Base-by-base conservation (phyloP, 1,139 yeast species). In the Casaregolazyma suthepensis region DNA sequence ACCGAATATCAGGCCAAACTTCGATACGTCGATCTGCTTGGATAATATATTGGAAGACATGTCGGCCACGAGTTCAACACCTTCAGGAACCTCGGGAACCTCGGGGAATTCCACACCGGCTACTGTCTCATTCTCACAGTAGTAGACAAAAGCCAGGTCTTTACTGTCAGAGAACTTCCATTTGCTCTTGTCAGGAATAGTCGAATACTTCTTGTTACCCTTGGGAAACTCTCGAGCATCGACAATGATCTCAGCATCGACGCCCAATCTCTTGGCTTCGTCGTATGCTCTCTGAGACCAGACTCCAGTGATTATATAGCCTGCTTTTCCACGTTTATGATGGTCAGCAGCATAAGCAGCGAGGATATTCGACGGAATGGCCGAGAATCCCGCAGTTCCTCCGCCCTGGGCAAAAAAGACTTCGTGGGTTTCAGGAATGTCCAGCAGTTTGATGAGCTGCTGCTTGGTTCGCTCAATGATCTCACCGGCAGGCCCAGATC, bases 331-430 rank as follows among this genome's bases (percentile, higher is more conserved):
- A 56, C 75, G 77, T 63, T 80, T 81, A 43, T 69, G 69, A 23
- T 84, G 78, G 65, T 77, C 83, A 61, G 77, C 78, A 48, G 87
- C 88, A 68, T 79, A 80, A 45, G 85, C 76, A 35, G 96, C 96
- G 58, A 85, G 71, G 72, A 93, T 71, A 68, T 93, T 93, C 63
- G 93, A 82, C 15, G 88, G 91, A 54, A 89, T 78, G 7, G 96
- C 81, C 5, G 98, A 87, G 65, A 93, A 93, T 5, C 96, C 98
- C 43, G 90, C 86, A 51, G 98, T 91, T 57, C 98, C 99, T 57
- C 99, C 99, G 58, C 99, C 98, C 74, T 93, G 99, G 73, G 91
- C 73, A 73, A 91, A 93, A 67, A 93, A 84, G 1, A 91, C 93
- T 67, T 90, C 98, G 68, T 93, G 95, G 40, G 95, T 85, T 57